phyloP scores from a whole-genome alignment of 352 stramenopile species.

The Phytophthora pisi region DNA sequence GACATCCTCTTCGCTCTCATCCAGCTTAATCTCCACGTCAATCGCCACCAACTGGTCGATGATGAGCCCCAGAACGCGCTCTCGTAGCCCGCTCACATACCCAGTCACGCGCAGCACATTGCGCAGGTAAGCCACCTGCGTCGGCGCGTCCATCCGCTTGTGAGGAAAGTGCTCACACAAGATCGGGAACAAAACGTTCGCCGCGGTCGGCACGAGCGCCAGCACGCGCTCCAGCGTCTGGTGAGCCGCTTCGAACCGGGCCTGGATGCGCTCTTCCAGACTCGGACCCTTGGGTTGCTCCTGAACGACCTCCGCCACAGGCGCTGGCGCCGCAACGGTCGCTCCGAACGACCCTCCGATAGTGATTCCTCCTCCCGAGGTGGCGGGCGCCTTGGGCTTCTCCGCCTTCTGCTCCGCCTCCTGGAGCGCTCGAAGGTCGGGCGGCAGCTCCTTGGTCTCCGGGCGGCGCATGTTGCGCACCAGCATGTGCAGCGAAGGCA shows the following conservation, averaged over 20 bases:
- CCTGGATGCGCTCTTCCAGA: conserved; percentile 61
- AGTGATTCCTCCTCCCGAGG: conserved; percentile 29
- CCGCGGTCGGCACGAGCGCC: conserved; percentile 71
- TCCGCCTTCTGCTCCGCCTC: conserved; percentile 5
- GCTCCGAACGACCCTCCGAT: conserved; percentile 55
- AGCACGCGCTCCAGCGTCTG: conserved; percentile 68
- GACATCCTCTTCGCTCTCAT: conserved; percentile 85
- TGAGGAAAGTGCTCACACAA: conserved; percentile 83
- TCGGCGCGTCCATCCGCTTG: conserved; percentile 73
- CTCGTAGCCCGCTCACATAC: conserved; percentile 72
- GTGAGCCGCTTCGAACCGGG: conserved; percentile 68
- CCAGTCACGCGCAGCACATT: conserved; percentile 76
- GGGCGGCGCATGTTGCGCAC: conserved; percentile 72
- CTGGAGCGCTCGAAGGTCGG: conserved; percentile 29
- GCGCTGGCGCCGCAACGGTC: not conserved
- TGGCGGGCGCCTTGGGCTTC: conserved; percentile 9
- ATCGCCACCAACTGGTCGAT: conserved; percentile 87
- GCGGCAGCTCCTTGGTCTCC: conserved; percentile 50
- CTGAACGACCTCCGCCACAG: conserved; percentile 17
- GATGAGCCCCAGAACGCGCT: conserved; percentile 85
- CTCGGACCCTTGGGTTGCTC: conserved; percentile 13
- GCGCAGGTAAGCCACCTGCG: conserved; percentile 73
- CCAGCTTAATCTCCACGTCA: conserved; percentile 90
- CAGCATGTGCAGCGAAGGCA: conserved; percentile 85
- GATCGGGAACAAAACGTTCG: conserved; percentile 79